Conservation (phyloP, 208 protist genomes). For the Crithidia bombi region DNA sequence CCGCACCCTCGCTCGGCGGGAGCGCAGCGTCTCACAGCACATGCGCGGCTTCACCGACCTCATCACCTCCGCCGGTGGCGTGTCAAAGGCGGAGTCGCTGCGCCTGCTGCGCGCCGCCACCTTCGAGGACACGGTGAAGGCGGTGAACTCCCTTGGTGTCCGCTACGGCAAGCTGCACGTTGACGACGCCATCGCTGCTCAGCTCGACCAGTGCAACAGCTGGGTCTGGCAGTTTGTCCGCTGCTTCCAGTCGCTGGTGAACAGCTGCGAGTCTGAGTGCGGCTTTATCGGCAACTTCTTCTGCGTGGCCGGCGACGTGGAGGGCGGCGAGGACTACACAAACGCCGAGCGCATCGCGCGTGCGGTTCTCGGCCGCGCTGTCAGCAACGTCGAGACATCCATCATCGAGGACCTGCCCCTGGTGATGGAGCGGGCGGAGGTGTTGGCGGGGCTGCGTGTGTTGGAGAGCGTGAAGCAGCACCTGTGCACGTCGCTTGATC, state of each 20-base stretch:
- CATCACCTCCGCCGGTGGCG: slow-evolving; percentile 3
- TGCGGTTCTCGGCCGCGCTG: slow-evolving; percentile 49
- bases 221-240: slow-evolving; percentile 71
- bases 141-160: slow-evolving; percentile 52
- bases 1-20: slow-evolving; percentile 50
- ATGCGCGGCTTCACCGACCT: slow-evolving; percentile 48
- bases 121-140: slow-evolving; percentile 63
- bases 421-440: slow-evolving; percentile 55
- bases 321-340: slow-evolving; percentile 55
- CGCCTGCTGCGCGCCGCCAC: slow-evolving; percentile 48
- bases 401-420: slow-evolving; percentile 54
- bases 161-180: slow-evolving; percentile 53
- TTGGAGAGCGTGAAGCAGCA: slow-evolving; percentile 77
- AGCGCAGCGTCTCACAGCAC: slow-evolving; percentile 80
- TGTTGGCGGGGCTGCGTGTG: slow-evolving; percentile 70
- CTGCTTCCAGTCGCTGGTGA: slow-evolving; percentile 60
- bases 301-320: slow-evolving; percentile 48
- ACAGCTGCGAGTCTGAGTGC: slow-evolving; percentile 69
- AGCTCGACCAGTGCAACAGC: slow-evolving; percentile 59
- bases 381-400: slow-evolving; percentile 41
- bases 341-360: slow-evolving; percentile 61
- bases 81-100: slow-evolving; percentile 27
- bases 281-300: slow-evolving; percentile 86
- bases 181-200: slow-evolving; percentile 28
- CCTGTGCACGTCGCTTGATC: slow-evolving; percentile 77